A percentile compares a stretch with the other conserved stretches of the same genome.
Evolutionary conservation across 768 basidiomycete genomes (phyloP).

Genomic region (Serendipita sp.): DNA sequence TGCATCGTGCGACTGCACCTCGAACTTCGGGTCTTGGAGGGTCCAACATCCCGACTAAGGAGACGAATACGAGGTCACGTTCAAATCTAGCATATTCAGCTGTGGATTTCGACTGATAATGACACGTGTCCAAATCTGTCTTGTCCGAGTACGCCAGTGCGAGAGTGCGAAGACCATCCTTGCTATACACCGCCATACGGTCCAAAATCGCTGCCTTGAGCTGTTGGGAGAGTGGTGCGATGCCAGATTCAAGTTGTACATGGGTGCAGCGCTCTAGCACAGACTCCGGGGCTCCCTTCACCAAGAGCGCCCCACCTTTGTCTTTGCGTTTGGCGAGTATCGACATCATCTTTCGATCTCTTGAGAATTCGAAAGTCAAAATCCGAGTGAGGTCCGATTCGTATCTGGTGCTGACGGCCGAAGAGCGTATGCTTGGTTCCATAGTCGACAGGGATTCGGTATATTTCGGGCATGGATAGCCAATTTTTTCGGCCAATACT

Average conservation of each 20-base stretch:
- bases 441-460: slow-evolving; percentile 42
- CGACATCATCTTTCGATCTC: slow-evolving; percentile 99
- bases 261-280: slow-evolving; percentile 79
- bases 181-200: slow-evolving; percentile 57
- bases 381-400: slow-evolving; percentile 61
- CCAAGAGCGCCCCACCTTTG: slow-evolving; percentile 54
- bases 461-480: slow-evolving; percentile 45
- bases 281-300: slow-evolving; percentile 93
- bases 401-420: slow-evolving; percentile 71
- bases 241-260: slow-evolving; percentile 46
- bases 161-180: slow-evolving; percentile 73
- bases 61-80: slow-evolving; percentile 82
- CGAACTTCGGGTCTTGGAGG: slow-evolving; percentile 91
- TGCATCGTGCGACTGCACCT: slow-evolving; percentile 75
- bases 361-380: slow-evolving; percentile 92
- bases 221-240: slow-evolving; percentile 45
- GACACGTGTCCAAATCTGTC: slow-evolving; percentile 54
- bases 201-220: slow-evolving; percentile 47
- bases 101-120: slow-evolving; percentile 67
- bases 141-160: slow-evolving; percentile 79
- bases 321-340: slow-evolving; percentile 55
- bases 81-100: slow-evolving; percentile 84
- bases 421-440: slow-evolving; percentile 46
- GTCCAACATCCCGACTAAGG: slow-evolving; percentile 93
- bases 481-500: slow-evolving; percentile 89